phyloP scores from a whole-genome alignment of 106 monocot species.

The Dendrobium officinale region DNA sequence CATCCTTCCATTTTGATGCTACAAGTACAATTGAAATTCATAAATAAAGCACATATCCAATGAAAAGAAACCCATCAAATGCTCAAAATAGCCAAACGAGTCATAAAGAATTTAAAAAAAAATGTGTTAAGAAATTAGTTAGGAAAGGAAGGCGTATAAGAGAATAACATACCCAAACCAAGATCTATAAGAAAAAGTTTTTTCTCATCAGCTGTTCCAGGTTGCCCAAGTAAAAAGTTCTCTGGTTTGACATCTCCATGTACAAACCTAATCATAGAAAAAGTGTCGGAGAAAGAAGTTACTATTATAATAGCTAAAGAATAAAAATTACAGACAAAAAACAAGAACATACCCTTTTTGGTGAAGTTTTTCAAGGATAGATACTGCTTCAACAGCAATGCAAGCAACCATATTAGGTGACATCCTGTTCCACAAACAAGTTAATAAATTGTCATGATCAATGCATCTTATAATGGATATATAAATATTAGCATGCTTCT shows the following conservation, averaged over 20 bases:
- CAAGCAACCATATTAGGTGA: constrained; percentile 84
- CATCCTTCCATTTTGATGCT: constrained; percentile 93
- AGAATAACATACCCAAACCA: constrained; percentile 61
- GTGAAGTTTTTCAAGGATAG: constrained; percentile 97
- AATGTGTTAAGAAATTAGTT: background rate
- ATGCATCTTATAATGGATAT: background rate
- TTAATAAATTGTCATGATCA: background rate
- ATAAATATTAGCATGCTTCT: constrained; percentile 11
- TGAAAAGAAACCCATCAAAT: background rate
- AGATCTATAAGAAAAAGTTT: constrained; percentile 98
- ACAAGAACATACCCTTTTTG: constrained; percentile 52
- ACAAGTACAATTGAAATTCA: constrained; percentile 9
- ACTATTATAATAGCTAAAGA: background rate
- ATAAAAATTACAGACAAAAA: background rate
- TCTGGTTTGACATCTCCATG: constrained; percentile 99
- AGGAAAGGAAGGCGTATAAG: background rate
- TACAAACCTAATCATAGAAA: constrained; percentile 54
- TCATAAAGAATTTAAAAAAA: background rate
- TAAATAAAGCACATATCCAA: background rate
- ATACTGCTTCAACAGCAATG: constrained; percentile 94
- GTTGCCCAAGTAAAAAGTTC: constrained; percentile 94
- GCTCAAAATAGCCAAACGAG: background rate
- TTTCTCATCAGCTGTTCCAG: constrained; percentile 86
- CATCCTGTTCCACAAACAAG: constrained; percentile 59
- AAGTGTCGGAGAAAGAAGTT: background rate